Evolutionary conservation across 2,329 filamentous ascomycete genomes (phyloP), one percentile per base, ranked within the genome.

Genomic region (Rugonectria rugulosa): DNA sequence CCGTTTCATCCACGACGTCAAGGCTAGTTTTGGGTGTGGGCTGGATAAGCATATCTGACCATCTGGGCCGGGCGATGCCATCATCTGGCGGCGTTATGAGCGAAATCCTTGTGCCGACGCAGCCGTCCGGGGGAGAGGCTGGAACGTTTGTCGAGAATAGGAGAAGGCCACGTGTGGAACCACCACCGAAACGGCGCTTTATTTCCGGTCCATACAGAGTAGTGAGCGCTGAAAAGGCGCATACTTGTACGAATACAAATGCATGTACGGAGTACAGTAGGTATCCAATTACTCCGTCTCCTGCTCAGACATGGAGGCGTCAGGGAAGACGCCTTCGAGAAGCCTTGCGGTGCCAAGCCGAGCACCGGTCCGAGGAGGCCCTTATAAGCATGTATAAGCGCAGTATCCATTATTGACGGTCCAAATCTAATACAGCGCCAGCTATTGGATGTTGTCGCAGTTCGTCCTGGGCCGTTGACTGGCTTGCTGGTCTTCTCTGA

Each of bases 31-130:
- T 40, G 37, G 37, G 37, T 24, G 52, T 55, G 51, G 56, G 53
- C 53, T 52, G 52, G 63, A 68, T 68, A 68, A 68, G 65, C 65
- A 68, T 68, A 68, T 68, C 62, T 66, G 64, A 60, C 53, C 58
- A 68, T 65, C 58, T 60, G 53, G 19, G 37, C 57, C 57, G 62
- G 60, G 60, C 54, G 51, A 65, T 68, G 60, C 63, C 65, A 68
- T 68, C 63, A 65, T 68, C 62, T 54, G 51, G 58, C 54, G 58
- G 60, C 58, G 56, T 52, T 60, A 57, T 57, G 64, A 62, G 59
- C 53, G 54, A 61, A 64, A 57, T 53, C 63, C 61, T 65, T 53
- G 56, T 67, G 65, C 65, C 65, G 65, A 65, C 63, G 55, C 63
- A 68, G 61, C 65, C 65, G 65, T 68, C 57, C 51, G 59, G 55